Evolutionary conservation across 305 asterid genomes (phyloP).

Genomic region (Salvia sclarea): DNA sequence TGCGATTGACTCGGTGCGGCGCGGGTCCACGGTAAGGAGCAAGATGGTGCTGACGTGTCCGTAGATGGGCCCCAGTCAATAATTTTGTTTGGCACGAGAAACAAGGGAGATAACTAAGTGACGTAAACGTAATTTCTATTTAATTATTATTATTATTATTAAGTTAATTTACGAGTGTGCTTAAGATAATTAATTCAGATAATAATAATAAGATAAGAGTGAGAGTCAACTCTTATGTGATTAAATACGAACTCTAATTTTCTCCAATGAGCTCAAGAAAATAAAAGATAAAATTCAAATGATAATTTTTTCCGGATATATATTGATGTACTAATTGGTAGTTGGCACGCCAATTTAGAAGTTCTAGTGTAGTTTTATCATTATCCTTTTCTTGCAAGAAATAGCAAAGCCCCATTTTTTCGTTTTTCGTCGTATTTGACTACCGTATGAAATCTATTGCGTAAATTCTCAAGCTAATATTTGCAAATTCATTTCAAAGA

Average conservation of each 20-base stretch:
- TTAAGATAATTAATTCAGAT: too few species aligned
- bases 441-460: background rate
- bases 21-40: slow-evolving; percentile 29
- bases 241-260: too few species aligned
- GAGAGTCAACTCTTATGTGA: too few species aligned
- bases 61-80: slow-evolving; percentile 1
- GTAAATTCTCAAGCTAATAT: background rate
- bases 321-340: slow-evolving; percentile 1
- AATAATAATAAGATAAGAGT: too few species aligned
- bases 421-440: background rate
- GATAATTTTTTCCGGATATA: background rate
- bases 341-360: slow-evolving; percentile 32
- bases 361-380: background rate
- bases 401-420: background rate
- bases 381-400: background rate
- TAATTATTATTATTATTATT: too few species aligned
- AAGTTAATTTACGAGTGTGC: too few species aligned
- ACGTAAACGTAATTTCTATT: background rate
- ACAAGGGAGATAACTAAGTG: slow-evolving; percentile 20
- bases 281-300: too few species aligned
- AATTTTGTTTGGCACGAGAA: slow-evolving; percentile 29
- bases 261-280: too few species aligned
- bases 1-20: slow-evolving; percentile 24
- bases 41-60: slow-evolving; percentile 31
- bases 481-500: too few species aligned